These are phyloP conservation scores for Xylariales sp. DNA, from an alignment of 2,329 filamentous ascomycete species.

Conservation along the genomic window DNA sequence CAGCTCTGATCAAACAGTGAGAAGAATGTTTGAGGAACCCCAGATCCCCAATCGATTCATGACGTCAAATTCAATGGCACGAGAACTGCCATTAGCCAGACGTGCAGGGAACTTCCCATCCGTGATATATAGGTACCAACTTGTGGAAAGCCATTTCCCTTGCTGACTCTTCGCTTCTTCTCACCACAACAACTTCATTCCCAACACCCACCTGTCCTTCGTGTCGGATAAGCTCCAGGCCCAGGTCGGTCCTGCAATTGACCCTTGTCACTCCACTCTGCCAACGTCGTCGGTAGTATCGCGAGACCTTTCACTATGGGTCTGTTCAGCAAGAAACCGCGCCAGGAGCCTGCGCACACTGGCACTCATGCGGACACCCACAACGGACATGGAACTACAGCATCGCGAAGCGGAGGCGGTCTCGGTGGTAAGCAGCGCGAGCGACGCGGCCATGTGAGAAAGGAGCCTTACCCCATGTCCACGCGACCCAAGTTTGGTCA, in stretches of 20 bases:
- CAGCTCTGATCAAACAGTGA: too few species aligned
- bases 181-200: not conserved
- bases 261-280: too few species aligned
- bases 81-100: not conserved
- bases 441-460: slow-evolving; percentile 2
- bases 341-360: slow-evolving; percentile 1
- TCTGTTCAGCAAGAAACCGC: slow-evolving; percentile 7
- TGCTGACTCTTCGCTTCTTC: not conserved
- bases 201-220: too few species aligned
- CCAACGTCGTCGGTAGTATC: not conserved
- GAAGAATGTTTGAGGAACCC: too few species aligned
- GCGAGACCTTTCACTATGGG: slow-evolving; percentile 5
- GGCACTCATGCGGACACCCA: not conserved
- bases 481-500: slow-evolving; percentile 58
- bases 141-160: not conserved
- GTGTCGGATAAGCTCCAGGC: too few species aligned
- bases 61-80: too few species aligned
- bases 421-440: not conserved
- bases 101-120: not conserved
- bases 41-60: too few species aligned
- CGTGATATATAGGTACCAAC: not conserved
- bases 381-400: too few species aligned
- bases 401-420: not conserved
- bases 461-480: slow-evolving; percentile 37
- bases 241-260: not conserved